Percentiles rank a stretch among this genome's conserved stretches.
These are phyloP conservation scores for Chaetoscypha palmicola DNA, from an alignment of 2,329 filamentous ascomycete species.

Conservation along the genomic window DNA sequence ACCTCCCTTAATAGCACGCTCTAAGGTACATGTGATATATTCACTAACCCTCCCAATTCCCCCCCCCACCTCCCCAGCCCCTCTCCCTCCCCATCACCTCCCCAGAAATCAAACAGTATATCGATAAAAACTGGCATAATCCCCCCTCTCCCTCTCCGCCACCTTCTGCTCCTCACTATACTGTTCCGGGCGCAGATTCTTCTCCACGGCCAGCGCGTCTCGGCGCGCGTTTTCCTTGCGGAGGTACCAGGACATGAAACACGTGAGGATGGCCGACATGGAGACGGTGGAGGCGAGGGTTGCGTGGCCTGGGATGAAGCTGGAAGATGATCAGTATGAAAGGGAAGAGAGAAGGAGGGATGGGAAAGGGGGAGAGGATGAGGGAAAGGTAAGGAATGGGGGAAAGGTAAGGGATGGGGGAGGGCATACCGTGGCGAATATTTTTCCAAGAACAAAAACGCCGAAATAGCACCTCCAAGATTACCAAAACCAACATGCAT, in stretches of 20 bases:
- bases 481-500: slow-evolving; percentile 91
- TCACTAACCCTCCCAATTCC: too few relatives aligned
- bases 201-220: slow-evolving; percentile 32
- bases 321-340: too few relatives aligned
- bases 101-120: slow-evolving; percentile 38
- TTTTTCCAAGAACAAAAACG: slow-evolving; percentile 41
- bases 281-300: slow-evolving; percentile 37
- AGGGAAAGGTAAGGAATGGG: too few relatives aligned
- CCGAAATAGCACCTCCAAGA: slow-evolving; percentile 60
- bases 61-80: not conserved
- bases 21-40: too few relatives aligned
- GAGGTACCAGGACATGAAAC: slow-evolving; percentile 51
- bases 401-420: too few relatives aligned
- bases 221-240: slow-evolving; percentile 49
- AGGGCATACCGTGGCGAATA: slow-evolving; percentile 31
- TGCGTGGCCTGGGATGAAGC: slow-evolving; percentile 40
- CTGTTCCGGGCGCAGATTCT: slow-evolving; percentile 40
- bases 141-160: slow-evolving; percentile 48
- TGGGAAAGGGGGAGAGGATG: too few relatives aligned
- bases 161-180: slow-evolving; percentile 49
- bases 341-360: too few relatives aligned
- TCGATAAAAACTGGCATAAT: slow-evolving; percentile 49
- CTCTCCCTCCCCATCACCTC: not conserved
- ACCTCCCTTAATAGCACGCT: too few relatives aligned
- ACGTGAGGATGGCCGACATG: slow-evolving; percentile 43